Base-by-base conservation (phyloP, 768 basidiomycete genomes). In the Mycena galericulata region DNA sequence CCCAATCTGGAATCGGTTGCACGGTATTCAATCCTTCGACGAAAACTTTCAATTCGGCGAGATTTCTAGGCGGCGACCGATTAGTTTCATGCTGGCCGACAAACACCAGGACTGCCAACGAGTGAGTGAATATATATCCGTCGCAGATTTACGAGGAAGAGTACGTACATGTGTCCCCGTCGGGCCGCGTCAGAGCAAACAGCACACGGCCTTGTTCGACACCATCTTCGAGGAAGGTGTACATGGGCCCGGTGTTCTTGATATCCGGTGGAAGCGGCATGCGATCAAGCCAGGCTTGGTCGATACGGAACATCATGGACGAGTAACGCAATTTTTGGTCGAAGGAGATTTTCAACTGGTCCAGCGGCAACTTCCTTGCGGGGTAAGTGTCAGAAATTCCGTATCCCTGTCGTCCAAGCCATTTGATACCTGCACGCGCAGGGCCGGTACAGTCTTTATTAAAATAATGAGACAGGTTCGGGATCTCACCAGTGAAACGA, bases 371-470 rank as follows among this genome's bases (percentile, higher is more conserved):
- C 24, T 41, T 68, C 12, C 67, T 56, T 1, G 46, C 41, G 50
- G 68, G 29, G 32, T 61, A 51, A 29, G 30, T 55, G 6, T n/a
- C 22, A 7, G 58, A 60, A n/a, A 10, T 32, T 22, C 67, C 73
- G 60, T 73, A 78, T 22, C 72, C 71, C 10, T 72, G 67, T 24
- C 60, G 67, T 26, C 68, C 56, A 9, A 81, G 65, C 75, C 75
- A 78, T 40, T 74, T 77, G 0, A 73, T n/a, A 24, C 76, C 78
- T 18, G 73, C 73, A 26, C 72, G 68, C 4, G 75, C 64, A 20
- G 74, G 65, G 2, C 80, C 80, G 1, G 79, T 78, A 58, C 78
- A 79, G 62, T 81, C 80, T 80, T 36, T 4, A 30, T 4, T 20
- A 9, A 29, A 11, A 32, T 38, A 18, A 29, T 58, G 14, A 57